phyloP scores from a whole-genome alignment of 2,329 filamentous ascomycete species.

The Claviceps sp. region DNA sequence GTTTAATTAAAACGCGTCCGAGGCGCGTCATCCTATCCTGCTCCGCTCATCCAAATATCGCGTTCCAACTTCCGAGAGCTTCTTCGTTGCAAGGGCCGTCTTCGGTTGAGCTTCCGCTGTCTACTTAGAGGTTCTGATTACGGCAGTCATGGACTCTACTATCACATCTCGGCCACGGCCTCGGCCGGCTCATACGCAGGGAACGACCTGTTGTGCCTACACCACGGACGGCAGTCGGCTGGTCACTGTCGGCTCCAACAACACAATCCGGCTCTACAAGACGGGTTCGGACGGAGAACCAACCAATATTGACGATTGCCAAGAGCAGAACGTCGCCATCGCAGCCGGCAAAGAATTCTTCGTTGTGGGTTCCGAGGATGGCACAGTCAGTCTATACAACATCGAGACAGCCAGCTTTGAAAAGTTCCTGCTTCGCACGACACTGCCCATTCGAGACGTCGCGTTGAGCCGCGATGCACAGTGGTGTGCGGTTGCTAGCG shows the following conservation, averaged over 20 bases:
- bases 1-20: slow-evolving; percentile 20
- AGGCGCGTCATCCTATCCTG: slow-evolving; percentile 22
- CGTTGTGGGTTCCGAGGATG: slow-evolving; percentile 82
- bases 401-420: slow-evolving; percentile 62
- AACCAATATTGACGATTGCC: slow-evolving; percentile 78
- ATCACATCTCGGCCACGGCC: slow-evolving; percentile 37
- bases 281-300: slow-evolving; percentile 89
- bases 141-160: slow-evolving; percentile 19
- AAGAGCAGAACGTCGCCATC: slow-evolving; percentile 72
- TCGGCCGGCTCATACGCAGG: slow-evolving; percentile 66
- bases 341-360: slow-evolving; percentile 70
- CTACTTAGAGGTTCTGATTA: background rate
- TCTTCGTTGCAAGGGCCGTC: background rate
- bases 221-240: slow-evolving; percentile 78
- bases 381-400: slow-evolving; percentile 90
- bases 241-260: slow-evolving; percentile 86
- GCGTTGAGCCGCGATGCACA: slow-evolving; percentile 66
- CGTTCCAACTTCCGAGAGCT: no score
- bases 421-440: slow-evolving; percentile 66
- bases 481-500: slow-evolving; percentile 93
- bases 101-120: background rate
- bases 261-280: slow-evolving; percentile 82
- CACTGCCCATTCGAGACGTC: slow-evolving; percentile 78
- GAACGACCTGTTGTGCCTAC: slow-evolving; percentile 76
- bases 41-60: background rate